phyloP scores from a whole-genome alignment of 805 yeast genomes.

The Candida maris region DNA sequence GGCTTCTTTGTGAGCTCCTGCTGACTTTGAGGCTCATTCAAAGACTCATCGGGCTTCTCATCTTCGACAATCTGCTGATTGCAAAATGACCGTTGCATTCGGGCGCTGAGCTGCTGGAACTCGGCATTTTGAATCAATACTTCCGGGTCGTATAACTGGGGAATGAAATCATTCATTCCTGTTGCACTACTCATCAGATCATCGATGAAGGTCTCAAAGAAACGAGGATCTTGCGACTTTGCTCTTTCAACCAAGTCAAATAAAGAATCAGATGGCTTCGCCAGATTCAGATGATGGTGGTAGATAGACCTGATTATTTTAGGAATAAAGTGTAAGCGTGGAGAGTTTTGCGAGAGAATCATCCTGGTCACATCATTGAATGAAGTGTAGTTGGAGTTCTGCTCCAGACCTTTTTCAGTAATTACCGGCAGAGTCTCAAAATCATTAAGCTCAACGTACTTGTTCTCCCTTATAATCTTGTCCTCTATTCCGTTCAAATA shows the following conservation, averaged over 20 bases:
- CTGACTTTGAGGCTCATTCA: not conserved
- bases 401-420: slow-evolving; percentile 14
- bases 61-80: slow-evolving; percentile 1
- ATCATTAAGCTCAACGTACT: slow-evolving; percentile 20
- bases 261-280: slow-evolving; percentile 8
- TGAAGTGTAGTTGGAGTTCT: slow-evolving; percentile 2
- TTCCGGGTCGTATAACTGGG: slow-evolving; percentile 8
- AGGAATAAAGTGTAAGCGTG: slow-evolving; percentile 17
- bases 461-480: slow-evolving; percentile 8
- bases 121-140: not conserved
- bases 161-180: slow-evolving; percentile 7
- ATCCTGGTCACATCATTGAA: slow-evolving; percentile 14
- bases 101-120: slow-evolving; percentile 1
- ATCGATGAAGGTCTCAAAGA: slow-evolving; percentile 3
- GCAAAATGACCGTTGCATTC: slow-evolving; percentile 6
- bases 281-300: slow-evolving; percentile 5
- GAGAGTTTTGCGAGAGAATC: slow-evolving; percentile 20
- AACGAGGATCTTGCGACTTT: not conserved
- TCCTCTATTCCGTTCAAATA: slow-evolving; percentile 19
- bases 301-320: slow-evolving; percentile 7
- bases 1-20: too few species aligned
- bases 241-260: slow-evolving; percentile 10
- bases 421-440: slow-evolving; percentile 16
- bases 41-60: not conserved
- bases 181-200: slow-evolving; percentile 2